These are phyloP conservation scores for Pseudoscleropodium purum DNA, from an alignment of 225 moss, liverwort and hornwort species.

Conservation along the genomic window DNA sequence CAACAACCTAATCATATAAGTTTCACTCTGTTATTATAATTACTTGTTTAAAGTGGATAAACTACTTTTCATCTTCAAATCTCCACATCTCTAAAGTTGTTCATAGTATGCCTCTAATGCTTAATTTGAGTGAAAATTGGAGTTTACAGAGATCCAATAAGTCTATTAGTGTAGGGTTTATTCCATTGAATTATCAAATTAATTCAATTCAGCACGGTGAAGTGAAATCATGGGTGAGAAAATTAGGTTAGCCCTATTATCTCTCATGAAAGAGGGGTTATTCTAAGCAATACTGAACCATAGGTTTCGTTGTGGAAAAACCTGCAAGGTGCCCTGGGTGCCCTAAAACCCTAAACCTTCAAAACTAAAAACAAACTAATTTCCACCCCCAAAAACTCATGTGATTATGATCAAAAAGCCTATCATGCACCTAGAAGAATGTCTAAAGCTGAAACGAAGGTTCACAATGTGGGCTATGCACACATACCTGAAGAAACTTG, in stretches of 20 bases:
- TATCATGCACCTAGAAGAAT: background rate
- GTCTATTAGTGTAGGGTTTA: background rate
- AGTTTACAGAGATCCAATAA: background rate
- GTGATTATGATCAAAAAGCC: background rate
- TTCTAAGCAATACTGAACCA: background rate
- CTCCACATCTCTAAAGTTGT: background rate
- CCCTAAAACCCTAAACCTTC: constrained; percentile 19
- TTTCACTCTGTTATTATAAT: background rate
- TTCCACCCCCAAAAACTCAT: background rate
- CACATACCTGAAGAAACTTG: constrained; percentile 37
- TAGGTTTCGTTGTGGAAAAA: background rate
- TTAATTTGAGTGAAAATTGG: background rate
- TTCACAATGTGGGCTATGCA: background rate
- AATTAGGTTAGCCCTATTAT: background rate
- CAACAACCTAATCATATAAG: background rate
- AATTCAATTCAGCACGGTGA: background rate
- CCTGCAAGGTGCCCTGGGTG: background rate
- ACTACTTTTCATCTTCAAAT: background rate
- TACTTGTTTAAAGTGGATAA: background rate
- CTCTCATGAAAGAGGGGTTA: background rate
- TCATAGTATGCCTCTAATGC: background rate
- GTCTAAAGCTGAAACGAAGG: background rate
- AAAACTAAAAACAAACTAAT: background rate
- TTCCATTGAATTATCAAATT: background rate
- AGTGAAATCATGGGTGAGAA: background rate